Evolutionary conservation across 1,284 basidiomycete genomes (phyloP).

Genomic region (Phenoliferia sp.): DNA sequence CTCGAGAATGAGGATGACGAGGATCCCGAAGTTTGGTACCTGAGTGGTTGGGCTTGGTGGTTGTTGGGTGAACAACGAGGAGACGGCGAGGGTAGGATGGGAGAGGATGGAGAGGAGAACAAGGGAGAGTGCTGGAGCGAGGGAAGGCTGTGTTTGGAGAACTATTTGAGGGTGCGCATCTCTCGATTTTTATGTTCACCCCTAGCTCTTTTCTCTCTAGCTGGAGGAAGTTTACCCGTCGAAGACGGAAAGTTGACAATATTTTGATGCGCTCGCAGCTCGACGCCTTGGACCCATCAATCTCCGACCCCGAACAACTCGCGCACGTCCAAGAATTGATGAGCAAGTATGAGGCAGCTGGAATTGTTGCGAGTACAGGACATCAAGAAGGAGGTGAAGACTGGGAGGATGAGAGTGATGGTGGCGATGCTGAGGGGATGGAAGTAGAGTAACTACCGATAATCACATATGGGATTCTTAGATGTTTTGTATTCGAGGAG

Average conservation of each 20-base stretch:
- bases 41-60: constrained; percentile 92
- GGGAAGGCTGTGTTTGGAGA: constrained; percentile 72
- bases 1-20: constrained; percentile 78
- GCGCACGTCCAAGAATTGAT: constrained; percentile 73
- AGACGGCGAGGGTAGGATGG: constrained; percentile 58
- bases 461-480: too few relatives aligned
- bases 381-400: constrained; percentile 48
- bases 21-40: constrained; percentile 86
- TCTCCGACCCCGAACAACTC: constrained; percentile 72
- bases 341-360: constrained; percentile 60
- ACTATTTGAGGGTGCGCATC: constrained; percentile 68
- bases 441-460: neutral
- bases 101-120: constrained; percentile 53
- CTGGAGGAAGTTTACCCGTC: too few relatives aligned
- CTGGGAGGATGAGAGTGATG: constrained; percentile 45
- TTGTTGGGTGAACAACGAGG: constrained; percentile 47
- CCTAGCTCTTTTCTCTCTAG: too few relatives aligned
- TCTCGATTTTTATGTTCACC: constrained; percentile 1
- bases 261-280: constrained; percentile 50
- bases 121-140: constrained; percentile 71
- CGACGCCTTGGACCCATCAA: constrained; percentile 59
- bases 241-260: too few relatives aligned
- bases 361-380: constrained; percentile 57
- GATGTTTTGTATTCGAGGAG: too few relatives aligned
- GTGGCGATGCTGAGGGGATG: constrained; percentile 47